Evolutionary conservation across 164 flowering plant genomes (phyloP).

Genomic region (Berberis vulgaris): DNA sequence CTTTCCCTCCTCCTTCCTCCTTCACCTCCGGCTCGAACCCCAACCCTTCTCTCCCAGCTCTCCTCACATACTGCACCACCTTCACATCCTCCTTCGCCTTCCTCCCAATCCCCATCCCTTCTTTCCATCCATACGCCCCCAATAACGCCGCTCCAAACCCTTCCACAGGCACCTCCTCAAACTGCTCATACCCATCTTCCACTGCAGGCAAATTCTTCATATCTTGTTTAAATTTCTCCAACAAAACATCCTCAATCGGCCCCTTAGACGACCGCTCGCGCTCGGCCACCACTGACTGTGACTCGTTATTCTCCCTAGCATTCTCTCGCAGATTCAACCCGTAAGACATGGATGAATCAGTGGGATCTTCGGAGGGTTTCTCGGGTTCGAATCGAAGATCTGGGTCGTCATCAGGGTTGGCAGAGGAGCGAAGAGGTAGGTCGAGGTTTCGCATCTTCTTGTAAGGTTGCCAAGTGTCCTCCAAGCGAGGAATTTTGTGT

Average conservation of each 20-base stretch:
- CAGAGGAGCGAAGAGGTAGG: conserved; percentile 16
- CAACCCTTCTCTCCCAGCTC: conserved; percentile 38
- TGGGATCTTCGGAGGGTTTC: too few relatives aligned
- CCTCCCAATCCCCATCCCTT: conserved; percentile 66
- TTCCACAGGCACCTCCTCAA: conserved; percentile 58
- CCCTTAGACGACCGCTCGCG: too few relatives aligned
- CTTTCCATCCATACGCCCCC: conserved; percentile 69
- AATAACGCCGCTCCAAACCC: conserved; percentile 63
- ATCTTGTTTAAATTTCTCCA: conserved; percentile 28
- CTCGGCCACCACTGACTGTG: too few relatives aligned
- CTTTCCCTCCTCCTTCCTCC: conserved; percentile 10
- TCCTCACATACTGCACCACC: conserved; percentile 27
- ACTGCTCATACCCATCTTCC: conserved; percentile 43
- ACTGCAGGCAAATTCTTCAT: conserved; percentile 46
- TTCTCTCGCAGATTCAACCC: too few relatives aligned
- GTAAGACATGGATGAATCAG: too few relatives aligned
- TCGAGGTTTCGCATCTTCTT: conserved; percentile 65
- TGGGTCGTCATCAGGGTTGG: too few relatives aligned
- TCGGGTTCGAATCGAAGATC: too few relatives aligned
- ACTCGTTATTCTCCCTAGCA: too few relatives aligned
- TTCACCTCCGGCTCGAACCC: conserved; percentile 29
- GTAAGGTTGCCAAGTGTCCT: conserved; percentile 42
- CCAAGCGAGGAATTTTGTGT: conserved; percentile 42
- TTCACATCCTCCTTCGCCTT: conserved; percentile 58
- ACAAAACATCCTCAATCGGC: conserved; percentile 21